Evolutionary conservation across 352 stramenopile genomes (phyloP), one percentile per base, ranked within the genome.

Genomic region (Phytopythium ostracodes): DNA sequence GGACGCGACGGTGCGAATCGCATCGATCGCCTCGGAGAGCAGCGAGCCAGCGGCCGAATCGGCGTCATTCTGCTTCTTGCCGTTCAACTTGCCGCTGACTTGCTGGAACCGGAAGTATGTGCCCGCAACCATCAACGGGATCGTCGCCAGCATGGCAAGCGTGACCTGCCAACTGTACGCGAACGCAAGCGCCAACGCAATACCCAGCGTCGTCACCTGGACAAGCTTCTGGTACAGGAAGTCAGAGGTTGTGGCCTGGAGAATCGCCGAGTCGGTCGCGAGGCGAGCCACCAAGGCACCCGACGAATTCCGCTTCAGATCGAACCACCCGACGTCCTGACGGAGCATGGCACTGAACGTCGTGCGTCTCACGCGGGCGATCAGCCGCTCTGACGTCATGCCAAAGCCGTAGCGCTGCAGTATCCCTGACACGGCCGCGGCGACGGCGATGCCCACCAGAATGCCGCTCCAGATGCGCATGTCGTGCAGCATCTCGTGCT

Each of bases 321-420:
- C 86, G 46, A 92, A 94, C 77, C 84, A 96, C 3, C 70, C 81
- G 25, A 93, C 69, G 40, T 96, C 84, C 59, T 92, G 54, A 36
- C 54, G 54, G 35, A 96, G 65, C 69, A 95, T 92, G 5, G 74
- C 64, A 15, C 60, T 22, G 58, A 88, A 93, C 24, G 75, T 73
- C 6, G 54, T 40, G 0, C 56, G 52, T 18, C 84, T 78, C 0
- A 94, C 63, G 0, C 80, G 76, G 46, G 64, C 63, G 17, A 82
- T 72, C 25, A 93, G 65, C 4, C 72, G 67, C 56, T 83, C 70
- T 76, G 15, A 77, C 72, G 8, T 87, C 68, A 1, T n/a, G n/a
- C 59, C 72, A 38, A 22, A 59, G 56, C 24, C 35, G 24, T 4
- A 59, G 36, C 50, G 36, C 54, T 59, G 54, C 24, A 59, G n/a